These are phyloP conservation scores for Rhododendron vialii DNA, from an alignment of 148 eudicot species.

Conservation along the genomic window DNA sequence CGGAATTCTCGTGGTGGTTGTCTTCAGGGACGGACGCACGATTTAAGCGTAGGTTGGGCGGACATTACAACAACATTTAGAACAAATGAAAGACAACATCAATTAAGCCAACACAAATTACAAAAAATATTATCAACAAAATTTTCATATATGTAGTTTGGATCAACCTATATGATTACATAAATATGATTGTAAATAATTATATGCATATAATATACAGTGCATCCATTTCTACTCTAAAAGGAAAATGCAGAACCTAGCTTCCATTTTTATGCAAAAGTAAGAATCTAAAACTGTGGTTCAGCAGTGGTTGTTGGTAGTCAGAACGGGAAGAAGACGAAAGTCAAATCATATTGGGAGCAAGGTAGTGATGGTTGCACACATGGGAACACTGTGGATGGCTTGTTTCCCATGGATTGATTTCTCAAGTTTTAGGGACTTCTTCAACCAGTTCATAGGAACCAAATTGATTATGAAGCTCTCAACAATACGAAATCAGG, in stretches of 20 bases:
- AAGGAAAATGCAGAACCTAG: no score
- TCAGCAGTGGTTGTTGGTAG: not conserved
- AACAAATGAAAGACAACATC: no score
- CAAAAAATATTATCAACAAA: no score
- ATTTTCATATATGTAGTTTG: no score
- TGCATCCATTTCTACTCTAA: no score
- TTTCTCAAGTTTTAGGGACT: not conserved
- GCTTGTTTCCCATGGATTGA: slow-evolving; percentile 10
- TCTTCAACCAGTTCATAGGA: not conserved
- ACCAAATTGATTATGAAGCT: not conserved
- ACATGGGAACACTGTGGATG: not conserved
- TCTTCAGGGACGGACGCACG: not conserved
- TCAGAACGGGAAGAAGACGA: not conserved
- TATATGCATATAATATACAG: no score
- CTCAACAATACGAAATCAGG: not conserved
- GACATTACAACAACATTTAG: no score
- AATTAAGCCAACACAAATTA: no score
- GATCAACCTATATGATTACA: no score
- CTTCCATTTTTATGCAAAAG: no score
- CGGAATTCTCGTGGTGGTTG: not conserved
- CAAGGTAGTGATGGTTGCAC: slow-evolving; percentile 10
- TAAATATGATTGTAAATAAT: no score
- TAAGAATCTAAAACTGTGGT: not conserved
- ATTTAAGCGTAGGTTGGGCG: no score
- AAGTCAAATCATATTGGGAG: not conserved